phyloP scores from a whole-genome alignment of 805 yeast genomes.

The Crinitomyces ghanaensis region DNA sequence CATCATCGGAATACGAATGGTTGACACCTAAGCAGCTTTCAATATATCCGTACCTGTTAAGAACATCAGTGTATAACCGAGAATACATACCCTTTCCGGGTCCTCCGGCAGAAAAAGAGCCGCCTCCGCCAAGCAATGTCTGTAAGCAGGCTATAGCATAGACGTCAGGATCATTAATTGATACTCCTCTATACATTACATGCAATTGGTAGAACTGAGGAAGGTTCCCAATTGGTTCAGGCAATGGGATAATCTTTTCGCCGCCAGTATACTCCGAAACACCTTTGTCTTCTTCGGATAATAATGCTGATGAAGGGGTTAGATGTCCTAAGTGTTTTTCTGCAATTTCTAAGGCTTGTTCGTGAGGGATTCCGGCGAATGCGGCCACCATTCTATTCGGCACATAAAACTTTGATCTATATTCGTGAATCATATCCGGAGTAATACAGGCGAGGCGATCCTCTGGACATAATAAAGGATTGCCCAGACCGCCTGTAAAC shows the following conservation, averaged over 20 bases:
- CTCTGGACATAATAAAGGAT: slow-evolving; percentile 72
- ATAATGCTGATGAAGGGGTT: slow-evolving; percentile 21
- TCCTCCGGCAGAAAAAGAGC: slow-evolving; percentile 96
- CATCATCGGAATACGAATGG: slow-evolving; percentile 82
- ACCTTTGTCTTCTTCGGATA: slow-evolving; percentile 13
- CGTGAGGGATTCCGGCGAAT: slow-evolving; percentile 73
- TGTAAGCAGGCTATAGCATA: slow-evolving; percentile 87
- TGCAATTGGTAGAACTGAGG: slow-evolving; percentile 67
- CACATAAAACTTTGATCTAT: slow-evolving; percentile 53
- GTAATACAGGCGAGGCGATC: slow-evolving; percentile 50
- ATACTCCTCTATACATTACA: slow-evolving; percentile 78
- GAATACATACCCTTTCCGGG: slow-evolving; percentile 99
- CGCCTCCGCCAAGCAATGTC: slow-evolving; percentile 90
- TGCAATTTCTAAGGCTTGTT: slow-evolving; percentile 52
- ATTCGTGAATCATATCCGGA: slow-evolving; percentile 42
- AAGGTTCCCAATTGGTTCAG: slow-evolving; percentile 14
- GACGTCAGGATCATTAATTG: slow-evolving; percentile 73
- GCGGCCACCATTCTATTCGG: slow-evolving; percentile 81
- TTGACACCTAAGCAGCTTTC: slow-evolving; percentile 83
- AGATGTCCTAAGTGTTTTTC: slow-evolving; percentile 55
- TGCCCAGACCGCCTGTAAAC: slow-evolving; percentile 66
- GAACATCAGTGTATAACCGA: slow-evolving; percentile 77
- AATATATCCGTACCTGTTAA: slow-evolving; percentile 82
- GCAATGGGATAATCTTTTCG: slow-evolving; percentile 11
- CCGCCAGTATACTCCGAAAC: slow-evolving; percentile 20